A percentile compares a stretch with the other conserved stretches of the same genome.
phyloP scores from a whole-genome alignment of 805 yeast genomes.

The Zygosaccharomyces bailii region DNA sequence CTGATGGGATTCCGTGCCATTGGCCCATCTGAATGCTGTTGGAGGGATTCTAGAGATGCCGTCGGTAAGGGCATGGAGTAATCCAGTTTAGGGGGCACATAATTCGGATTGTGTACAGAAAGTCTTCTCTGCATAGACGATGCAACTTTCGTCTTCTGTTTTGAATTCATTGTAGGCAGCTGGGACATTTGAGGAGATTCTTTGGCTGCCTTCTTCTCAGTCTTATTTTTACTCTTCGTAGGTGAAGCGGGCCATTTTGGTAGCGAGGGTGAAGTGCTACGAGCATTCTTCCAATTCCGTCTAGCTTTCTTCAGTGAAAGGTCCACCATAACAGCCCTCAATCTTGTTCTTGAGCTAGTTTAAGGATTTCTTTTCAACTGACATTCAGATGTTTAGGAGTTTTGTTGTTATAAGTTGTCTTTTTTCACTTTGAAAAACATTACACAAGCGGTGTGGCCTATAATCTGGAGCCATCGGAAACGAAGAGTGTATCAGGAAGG shows the following conservation, averaged over 20 bases:
- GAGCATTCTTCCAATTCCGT: conserved; percentile 28
- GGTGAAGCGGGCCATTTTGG: conserved; percentile 18
- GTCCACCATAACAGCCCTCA: conserved; percentile 29
- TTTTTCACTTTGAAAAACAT: conserved; percentile 1
- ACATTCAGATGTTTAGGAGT: background rate
- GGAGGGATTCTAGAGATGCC: conserved; percentile 4
- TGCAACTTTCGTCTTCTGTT: conserved; percentile 40
- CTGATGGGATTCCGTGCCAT: background rate
- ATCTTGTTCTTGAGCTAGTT: background rate
- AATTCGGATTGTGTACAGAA: conserved; percentile 39
- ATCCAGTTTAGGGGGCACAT: conserved; percentile 31
- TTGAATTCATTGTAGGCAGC: conserved; percentile 36
- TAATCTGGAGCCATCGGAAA: background rate
- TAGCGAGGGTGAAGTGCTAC: conserved; percentile 16
- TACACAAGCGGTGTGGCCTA: conserved; percentile 1
- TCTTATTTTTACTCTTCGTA: conserved; percentile 13
- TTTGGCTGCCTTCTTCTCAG: conserved; percentile 18
- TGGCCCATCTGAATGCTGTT: background rate
- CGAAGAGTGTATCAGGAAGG: background rate
- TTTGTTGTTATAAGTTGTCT: background rate
- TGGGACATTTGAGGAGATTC: conserved; percentile 17
- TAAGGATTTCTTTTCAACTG: background rate
- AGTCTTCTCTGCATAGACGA: conserved; percentile 44
- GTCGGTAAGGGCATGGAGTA: conserved; percentile 32
- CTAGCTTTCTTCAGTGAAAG: conserved; percentile 35